phyloP scores from a whole-genome alignment of 768 basidiomycete genomes.

The Suillus subluteus region DNA sequence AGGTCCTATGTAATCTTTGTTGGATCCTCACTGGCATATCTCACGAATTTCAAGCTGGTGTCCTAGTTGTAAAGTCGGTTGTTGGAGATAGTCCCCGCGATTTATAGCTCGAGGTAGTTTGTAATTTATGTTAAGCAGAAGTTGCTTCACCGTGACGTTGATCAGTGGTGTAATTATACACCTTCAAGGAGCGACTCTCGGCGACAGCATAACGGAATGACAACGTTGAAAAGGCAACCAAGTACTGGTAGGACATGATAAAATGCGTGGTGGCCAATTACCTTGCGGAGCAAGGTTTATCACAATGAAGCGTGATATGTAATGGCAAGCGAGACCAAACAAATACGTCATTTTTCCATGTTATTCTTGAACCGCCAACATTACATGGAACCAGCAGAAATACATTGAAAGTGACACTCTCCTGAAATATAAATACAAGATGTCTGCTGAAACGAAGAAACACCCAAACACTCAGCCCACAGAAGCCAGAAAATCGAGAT shows the following conservation, averaged over 20 bases:
- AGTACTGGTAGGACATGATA: neutral
- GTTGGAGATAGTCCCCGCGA: neutral
- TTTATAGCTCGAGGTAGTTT: neutral
- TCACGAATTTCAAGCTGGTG: neutral
- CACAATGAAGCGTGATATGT: no score
- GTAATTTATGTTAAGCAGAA: neutral
- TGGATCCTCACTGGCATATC: neutral
- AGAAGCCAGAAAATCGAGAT: no score
- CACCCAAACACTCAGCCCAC: no score
- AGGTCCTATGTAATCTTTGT: neutral
- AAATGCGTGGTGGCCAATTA: neutral
- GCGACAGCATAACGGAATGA: neutral
- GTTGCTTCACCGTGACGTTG: neutral
- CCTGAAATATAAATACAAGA: no score
- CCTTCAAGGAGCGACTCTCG: neutral
- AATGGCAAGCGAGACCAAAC: no score
- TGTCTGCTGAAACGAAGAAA: no score
- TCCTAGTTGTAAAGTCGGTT: neutral
- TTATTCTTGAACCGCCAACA: no score
- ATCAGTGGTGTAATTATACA: neutral
- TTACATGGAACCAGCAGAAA: no score
- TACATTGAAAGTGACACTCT: no score
- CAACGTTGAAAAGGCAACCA: neutral
- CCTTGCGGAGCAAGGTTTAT: no score
- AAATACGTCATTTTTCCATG: no score